A percentile compares a stretch with the other conserved stretches of the same genome.
Evolutionary conservation across 2,329 filamentous ascomycete species (phyloP).

Genomic region (Cercospora beticola): DNA sequence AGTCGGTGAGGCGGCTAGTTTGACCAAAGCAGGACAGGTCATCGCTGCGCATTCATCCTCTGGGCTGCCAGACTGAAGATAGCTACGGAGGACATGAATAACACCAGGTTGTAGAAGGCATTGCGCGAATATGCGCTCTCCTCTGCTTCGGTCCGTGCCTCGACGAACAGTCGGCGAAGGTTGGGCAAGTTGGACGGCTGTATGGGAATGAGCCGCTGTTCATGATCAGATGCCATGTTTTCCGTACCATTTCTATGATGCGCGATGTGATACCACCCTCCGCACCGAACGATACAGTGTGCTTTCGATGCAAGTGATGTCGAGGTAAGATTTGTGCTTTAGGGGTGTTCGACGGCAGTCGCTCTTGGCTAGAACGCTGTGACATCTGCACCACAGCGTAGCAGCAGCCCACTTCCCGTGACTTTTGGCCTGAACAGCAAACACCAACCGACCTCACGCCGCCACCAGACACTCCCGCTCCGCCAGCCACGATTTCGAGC

Average conservation of each 20-base stretch:
- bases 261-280: not conserved
- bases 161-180: constrained; percentile 91
- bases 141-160: constrained; percentile 87
- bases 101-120: constrained; percentile 94
- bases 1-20: not conserved
- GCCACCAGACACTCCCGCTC: not conserved
- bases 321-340: constrained; percentile 1
- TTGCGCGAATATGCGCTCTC: constrained; percentile 92
- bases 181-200: constrained; percentile 81
- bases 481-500: not conserved
- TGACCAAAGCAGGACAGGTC: constrained; percentile 1
- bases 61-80: constrained; percentile 93
- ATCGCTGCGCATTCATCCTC: constrained; percentile 59
- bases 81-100: constrained; percentile 95
- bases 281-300: not conserved
- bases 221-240: not conserved
- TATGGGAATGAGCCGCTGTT: not conserved
- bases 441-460: not conserved
- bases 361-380: not conserved
- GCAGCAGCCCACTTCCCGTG: constrained; percentile 1
- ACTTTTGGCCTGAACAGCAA: constrained; percentile 1
- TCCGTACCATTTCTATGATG: not conserved
- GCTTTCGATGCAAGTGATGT: not conserved
- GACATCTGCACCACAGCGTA: not conserved
- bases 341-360: constrained; percentile 1